These are phyloP conservation scores for Rhynchosporium secalis DNA, from an alignment of 2,329 filamentous ascomycete genomes.

Conservation along the genomic window DNA sequence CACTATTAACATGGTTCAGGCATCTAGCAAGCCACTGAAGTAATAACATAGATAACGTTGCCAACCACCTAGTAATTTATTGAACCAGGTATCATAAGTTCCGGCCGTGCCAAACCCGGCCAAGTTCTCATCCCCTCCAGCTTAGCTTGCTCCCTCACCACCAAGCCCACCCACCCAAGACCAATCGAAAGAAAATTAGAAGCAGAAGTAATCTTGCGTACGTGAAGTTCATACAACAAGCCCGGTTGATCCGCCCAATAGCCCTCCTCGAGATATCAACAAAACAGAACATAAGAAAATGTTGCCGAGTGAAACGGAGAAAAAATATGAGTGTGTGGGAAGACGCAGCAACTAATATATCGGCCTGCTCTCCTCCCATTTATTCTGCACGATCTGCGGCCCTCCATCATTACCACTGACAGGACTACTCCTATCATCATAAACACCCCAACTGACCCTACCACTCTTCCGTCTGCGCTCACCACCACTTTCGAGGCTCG, in stretches of 20 bases:
- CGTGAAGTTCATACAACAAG: conserved; percentile 1
- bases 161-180: neutral
- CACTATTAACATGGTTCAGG: neutral
- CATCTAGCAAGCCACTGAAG: neutral
- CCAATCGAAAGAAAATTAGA: neutral
- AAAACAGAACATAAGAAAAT: conserved; percentile 3
- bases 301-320: neutral
- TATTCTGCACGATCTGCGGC: conserved; percentile 29
- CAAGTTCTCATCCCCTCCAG: neutral
- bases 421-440: conserved; percentile 33
- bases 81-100: conserved; percentile 19
- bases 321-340: neutral
- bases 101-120: conserved; percentile 12
- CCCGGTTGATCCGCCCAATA: neutral
- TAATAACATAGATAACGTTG: neutral
- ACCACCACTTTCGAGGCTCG: conserved; percentile 36
- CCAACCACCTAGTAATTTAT: neutral
- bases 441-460: conserved; percentile 43
- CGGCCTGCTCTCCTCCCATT: conserved; percentile 39
- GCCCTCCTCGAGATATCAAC: neutral
- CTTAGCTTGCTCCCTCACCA: neutral
- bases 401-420: conserved; percentile 34
- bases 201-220: neutral
- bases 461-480: conserved; percentile 50
- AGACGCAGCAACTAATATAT: conserved; percentile 34